Conservation (phyloP, 805 yeast genomes). For the Candida golubevii region DNA sequence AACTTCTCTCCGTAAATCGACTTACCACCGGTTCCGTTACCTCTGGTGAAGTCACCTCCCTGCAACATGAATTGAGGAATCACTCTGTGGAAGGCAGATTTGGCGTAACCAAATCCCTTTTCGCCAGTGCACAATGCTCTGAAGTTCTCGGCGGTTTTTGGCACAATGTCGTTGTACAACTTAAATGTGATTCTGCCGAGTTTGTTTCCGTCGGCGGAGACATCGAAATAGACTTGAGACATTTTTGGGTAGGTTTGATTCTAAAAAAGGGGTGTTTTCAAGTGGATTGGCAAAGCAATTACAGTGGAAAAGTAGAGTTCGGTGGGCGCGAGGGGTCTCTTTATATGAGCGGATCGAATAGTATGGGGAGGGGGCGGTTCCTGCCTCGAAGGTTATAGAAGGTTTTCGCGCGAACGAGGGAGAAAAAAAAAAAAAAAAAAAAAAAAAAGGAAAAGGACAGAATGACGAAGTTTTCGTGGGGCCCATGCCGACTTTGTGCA, state of each 20-base stretch:
- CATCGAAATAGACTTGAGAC: constrained; percentile 78
- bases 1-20: constrained; percentile 79
- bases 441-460: too few species aligned
- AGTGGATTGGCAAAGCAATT: background rate
- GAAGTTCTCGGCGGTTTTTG: constrained; percentile 95
- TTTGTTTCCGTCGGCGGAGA: constrained; percentile 64
- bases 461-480: too few species aligned
- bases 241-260: constrained; percentile 21
- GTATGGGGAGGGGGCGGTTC: too few species aligned
- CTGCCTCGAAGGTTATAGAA: too few species aligned
- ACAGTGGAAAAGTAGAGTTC: too few species aligned
- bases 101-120: constrained; percentile 87
- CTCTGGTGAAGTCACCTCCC: constrained; percentile 71
- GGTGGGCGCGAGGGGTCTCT: too few species aligned
- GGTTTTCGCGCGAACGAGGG: too few species aligned
- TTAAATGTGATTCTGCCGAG: constrained; percentile 84
- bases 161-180: constrained; percentile 85
- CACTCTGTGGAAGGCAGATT: constrained; percentile 92
- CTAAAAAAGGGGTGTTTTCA: too few species aligned
- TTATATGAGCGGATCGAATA: too few species aligned
- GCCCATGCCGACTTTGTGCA: too few species aligned
- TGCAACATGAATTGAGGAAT: constrained; percentile 96
- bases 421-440: too few species aligned
- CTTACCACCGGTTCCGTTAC: constrained; percentile 93
- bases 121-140: constrained; percentile 92